Percentiles rank a stretch among this genome's conserved stretches.
These are phyloP conservation scores for Pseudogymnoascus sp. DNA, from an alignment of 2,329 filamentous ascomycete species.

Conservation along the genomic window DNA sequence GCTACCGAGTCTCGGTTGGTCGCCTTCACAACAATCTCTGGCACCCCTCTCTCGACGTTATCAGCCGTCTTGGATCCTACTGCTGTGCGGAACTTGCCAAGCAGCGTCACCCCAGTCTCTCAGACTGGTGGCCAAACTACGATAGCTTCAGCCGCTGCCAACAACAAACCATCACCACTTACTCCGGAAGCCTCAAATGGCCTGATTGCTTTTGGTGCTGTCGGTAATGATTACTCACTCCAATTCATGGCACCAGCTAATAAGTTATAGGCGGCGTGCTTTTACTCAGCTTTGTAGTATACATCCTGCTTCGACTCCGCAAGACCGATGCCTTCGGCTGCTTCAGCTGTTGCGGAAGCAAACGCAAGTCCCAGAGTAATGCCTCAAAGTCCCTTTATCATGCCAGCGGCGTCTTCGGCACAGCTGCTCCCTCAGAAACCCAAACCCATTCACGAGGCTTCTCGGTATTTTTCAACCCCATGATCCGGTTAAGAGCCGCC, in stretches of 20 bases:
- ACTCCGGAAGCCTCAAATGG: background rate
- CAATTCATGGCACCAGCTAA: background rate
- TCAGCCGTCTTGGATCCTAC: background rate
- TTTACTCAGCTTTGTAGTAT: background rate
- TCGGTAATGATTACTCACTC: background rate
- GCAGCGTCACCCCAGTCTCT: background rate
- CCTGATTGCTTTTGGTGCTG: background rate
- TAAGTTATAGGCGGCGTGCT: background rate
- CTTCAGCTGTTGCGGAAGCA: background rate
- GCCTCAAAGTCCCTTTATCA: background rate
- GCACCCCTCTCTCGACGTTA: background rate
- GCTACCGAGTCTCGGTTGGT: background rate
- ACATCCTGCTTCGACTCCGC: background rate
- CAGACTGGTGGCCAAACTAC: background rate
- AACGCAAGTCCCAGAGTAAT: background rate
- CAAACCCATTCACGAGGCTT: background rate
- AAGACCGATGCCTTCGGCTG: background rate
- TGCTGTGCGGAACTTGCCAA: background rate
- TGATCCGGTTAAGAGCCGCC: background rate
- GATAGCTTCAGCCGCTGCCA: background rate
- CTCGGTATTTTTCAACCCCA: slow-evolving; percentile 6
- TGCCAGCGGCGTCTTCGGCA: background rate
- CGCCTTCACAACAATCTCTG: background rate
- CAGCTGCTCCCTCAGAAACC: background rate
- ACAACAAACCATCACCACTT: background rate